Conservation (phyloP, 1,284 basidiomycete genomes). For the Boletus semigastroideus region DNA sequence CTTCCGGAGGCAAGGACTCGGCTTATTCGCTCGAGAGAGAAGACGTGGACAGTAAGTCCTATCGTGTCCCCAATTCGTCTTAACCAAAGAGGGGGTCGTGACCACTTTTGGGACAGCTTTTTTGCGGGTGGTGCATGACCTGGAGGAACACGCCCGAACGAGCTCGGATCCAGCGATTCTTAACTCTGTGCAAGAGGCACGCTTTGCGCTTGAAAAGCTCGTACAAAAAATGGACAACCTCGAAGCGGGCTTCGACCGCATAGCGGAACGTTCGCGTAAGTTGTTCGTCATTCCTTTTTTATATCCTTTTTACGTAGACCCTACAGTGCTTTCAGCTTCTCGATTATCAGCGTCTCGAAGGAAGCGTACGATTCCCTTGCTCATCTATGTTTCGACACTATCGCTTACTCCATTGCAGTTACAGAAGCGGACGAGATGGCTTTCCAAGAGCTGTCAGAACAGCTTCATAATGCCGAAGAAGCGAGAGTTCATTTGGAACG, state of each 20-base stretch:
- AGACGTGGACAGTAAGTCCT: slow-evolving; percentile 68
- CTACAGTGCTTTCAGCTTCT: slow-evolving; percentile 66
- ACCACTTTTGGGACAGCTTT: slow-evolving; percentile 46
- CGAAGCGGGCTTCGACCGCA: slow-evolving; percentile 74
- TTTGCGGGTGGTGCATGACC: slow-evolving; percentile 61
- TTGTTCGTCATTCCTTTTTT: slow-evolving; percentile 14
- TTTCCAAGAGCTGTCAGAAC: slow-evolving; percentile 66
- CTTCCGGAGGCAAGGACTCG: slow-evolving; percentile 53
- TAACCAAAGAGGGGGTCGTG: neutral
- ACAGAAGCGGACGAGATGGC: slow-evolving; percentile 68
- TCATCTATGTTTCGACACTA: neutral
- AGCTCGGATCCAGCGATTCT: slow-evolving; percentile 47
- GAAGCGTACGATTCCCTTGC: slow-evolving; percentile 51
- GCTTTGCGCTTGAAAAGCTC: slow-evolving; percentile 60
- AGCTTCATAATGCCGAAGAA: slow-evolving; percentile 56
- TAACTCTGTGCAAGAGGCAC: slow-evolving; percentile 62
- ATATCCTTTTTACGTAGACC: slow-evolving; percentile 5
- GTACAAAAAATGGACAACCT: slow-evolving; percentile 74
- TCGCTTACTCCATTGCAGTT: slow-evolving; percentile 39
- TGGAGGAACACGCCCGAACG: slow-evolving; percentile 54
- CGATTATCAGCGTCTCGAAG: slow-evolving; percentile 62
- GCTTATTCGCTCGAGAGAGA: slow-evolving; percentile 65
- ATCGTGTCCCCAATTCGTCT: neutral
- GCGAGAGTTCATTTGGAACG: slow-evolving; percentile 54
- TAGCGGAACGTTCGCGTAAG: slow-evolving; percentile 77